Evolutionary conservation across 805 yeast genomes (phyloP), one percentile per base, ranked within the genome.

Genomic region (Candida morakotiae): DNA sequence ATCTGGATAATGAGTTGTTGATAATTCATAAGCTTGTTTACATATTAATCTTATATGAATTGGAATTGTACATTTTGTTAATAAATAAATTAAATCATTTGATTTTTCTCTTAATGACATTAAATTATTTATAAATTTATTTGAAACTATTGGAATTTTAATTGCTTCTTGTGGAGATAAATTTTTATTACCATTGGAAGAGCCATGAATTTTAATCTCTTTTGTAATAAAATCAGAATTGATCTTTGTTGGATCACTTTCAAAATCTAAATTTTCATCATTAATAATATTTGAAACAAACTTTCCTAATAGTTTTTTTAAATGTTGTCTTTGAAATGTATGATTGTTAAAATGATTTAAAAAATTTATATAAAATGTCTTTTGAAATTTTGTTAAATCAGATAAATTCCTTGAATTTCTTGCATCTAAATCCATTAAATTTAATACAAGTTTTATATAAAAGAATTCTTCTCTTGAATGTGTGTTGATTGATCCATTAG

Each of bases 161-260:
- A 91, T 86, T 1, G 98, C 95, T 26, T 64, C 69, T 37, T 77
- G 82, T 0, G 84, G 80, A 4, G 78, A 53, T 3, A 71, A 53
- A 15, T 67, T 56, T 2, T 64, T 50, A 40, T 68, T 56, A 31
- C 57, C 56, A 9, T 42, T 60, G 53, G 66, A 56, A 49, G 61
- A 41, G 1, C 71, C 70, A 26, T 56, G 44, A 1, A 62, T 48
- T 38, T 51, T 56, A 34, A 60, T 48, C 16, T 70, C 74, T 22
- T 51, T 55, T 10, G 63, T 64, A 15, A 61, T 49, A n/a, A 79
- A 43, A 2, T 47, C 51, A 20, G 55, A 49, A 52, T 75, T 75
- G 19, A 85, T 81, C 11, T 62, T 59, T 2, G 75, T 55, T 2
- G 98, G 98, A 55, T 88, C 86, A 38, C 89, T 78, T 52, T 89